These are phyloP conservation scores for Cucurbita argyrosperma DNA, from an alignment of 306 rosid genomes.

Conservation along the genomic window DNA sequence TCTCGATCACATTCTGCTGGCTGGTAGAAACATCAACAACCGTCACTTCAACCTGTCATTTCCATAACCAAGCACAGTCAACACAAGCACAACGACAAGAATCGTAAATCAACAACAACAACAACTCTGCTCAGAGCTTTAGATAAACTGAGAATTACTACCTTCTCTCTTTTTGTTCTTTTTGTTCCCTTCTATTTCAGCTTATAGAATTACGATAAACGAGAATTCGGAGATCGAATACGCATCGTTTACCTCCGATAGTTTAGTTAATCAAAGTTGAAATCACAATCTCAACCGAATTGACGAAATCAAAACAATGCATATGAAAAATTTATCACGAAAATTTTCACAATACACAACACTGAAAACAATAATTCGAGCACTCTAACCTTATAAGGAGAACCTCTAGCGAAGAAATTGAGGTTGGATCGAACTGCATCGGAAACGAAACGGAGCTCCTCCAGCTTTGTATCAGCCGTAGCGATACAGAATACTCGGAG, in stretches of 20 bases:
- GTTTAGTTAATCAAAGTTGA: neutral
- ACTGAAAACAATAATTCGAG: neutral
- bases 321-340: neutral
- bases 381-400: constrained; percentile 26
- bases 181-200: neutral
- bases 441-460: constrained; percentile 61
- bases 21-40: constrained; percentile 67
- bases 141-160: neutral
- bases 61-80: constrained; percentile 3
- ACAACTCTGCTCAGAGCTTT: neutral
- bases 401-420: constrained; percentile 27
- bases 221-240: neutral
- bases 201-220: neutral
- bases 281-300: neutral
- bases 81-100: neutral
- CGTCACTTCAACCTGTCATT: constrained; percentile 36
- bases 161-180: neutral
- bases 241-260: neutral
- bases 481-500: constrained; percentile 65
- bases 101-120: neutral
- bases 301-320: neutral
- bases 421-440: constrained; percentile 52
- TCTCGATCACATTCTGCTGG: constrained; percentile 9
- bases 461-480: constrained; percentile 71
- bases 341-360: neutral